phyloP scores from a whole-genome alignment of 495 filamentous ascomycete genomes.

The Hypoxylon lenormandii region DNA sequence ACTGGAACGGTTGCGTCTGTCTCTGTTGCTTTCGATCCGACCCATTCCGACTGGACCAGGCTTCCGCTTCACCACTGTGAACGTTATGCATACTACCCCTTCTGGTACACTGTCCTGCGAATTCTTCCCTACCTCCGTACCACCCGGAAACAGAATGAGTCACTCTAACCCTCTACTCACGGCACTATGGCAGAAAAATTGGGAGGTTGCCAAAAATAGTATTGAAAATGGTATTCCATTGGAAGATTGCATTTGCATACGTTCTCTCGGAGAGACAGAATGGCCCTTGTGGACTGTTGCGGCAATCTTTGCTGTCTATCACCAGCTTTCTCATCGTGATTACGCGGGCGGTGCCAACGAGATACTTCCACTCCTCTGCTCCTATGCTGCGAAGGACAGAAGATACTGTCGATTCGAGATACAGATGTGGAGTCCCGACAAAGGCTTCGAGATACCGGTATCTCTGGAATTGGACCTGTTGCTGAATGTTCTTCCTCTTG shows the following conservation, averaged over 20 bases:
- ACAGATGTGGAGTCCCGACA: neutral
- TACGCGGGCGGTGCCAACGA: neutral
- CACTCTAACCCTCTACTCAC: neutral
- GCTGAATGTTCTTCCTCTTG: neutral
- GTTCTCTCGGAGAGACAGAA: neutral
- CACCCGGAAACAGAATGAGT: neutral
- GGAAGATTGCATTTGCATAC: neutral
- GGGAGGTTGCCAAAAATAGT: neutral
- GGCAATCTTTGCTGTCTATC: neutral
- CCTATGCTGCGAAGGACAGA: neutral
- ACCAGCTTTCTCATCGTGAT: neutral
- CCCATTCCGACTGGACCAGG: neutral
- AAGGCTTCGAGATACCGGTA: neutral
- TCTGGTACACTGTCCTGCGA: neutral
- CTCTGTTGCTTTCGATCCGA: neutral
- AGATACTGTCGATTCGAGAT: neutral
- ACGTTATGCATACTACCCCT: neutral
- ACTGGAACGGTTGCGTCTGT: neutral
- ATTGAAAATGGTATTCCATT: neutral
- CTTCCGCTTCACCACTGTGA: too few relatives aligned
- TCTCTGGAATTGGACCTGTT: too few relatives aligned
- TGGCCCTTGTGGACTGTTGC: conserved; percentile 4
- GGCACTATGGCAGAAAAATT: neutral
- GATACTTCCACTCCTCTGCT: neutral
- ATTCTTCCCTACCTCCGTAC: neutral